Evolutionary conservation across 78 protist species (phyloP).

Genomic region (Tieghemostelium lacteum): DNA sequence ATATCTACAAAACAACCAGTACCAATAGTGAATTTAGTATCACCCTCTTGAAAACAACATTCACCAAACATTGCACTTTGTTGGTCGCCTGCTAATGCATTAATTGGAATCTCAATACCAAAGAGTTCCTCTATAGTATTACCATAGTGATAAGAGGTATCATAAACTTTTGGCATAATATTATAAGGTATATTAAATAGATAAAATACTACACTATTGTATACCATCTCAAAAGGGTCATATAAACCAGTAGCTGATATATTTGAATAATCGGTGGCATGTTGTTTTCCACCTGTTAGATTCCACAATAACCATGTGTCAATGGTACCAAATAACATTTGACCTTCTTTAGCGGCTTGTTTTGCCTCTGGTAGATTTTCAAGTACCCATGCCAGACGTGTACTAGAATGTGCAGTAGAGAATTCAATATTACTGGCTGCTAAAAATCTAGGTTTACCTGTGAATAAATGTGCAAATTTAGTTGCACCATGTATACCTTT

Average conservation of each 20-base stretch:
- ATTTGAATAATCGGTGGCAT: constrained; percentile 74
- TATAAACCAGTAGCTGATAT: constrained; percentile 67
- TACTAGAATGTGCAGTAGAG: constrained; percentile 40
- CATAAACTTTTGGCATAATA: constrained; percentile 71
- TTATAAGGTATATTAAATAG: constrained; percentile 43
- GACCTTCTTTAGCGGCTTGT: constrained; percentile 36
- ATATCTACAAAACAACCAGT: constrained; percentile 82
- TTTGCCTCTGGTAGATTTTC: constrained; percentile 52
- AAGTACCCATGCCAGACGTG: constrained; percentile 74
- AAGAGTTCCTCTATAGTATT: constrained; percentile 27
- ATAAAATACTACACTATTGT: constrained; percentile 52
- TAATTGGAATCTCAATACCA: constrained; percentile 60
- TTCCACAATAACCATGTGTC: constrained; percentile 80
- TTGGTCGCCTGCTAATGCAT: constrained; percentile 64
- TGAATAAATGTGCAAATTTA: constrained; percentile 49
- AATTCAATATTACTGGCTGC: constrained; percentile 51
- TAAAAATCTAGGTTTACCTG: constrained; percentile 54
- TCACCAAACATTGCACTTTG: constrained; percentile 83
- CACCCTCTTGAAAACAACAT: constrained; percentile 77
- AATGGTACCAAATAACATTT: constrained; percentile 79
- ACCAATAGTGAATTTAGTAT: constrained; percentile 71
- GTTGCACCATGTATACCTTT: constrained; percentile 79
- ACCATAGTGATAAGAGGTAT: constrained; percentile 57
- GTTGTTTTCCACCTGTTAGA: constrained; percentile 53
- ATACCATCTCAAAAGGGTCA: constrained; percentile 76